Conservation (phyloP, 805 yeast genomes). For the Myxozyma mucilagina region DNA sequence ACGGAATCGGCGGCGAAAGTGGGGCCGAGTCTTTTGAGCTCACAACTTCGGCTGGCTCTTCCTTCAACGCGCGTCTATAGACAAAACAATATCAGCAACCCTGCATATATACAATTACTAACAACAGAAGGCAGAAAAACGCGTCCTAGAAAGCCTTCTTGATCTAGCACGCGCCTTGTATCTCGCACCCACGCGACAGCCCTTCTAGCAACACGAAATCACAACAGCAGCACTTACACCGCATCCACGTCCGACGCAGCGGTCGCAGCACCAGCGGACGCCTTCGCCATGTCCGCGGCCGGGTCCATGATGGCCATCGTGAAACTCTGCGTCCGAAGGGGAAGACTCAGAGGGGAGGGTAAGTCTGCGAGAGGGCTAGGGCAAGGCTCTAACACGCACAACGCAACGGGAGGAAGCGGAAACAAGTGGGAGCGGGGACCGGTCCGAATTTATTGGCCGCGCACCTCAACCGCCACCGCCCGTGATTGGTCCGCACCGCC, state of each 20-base stretch:
- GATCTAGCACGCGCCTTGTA: neutral
- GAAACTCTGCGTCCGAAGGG: conserved; percentile 2
- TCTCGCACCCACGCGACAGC: neutral
- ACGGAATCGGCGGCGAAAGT: conserved; percentile 31
- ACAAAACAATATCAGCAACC: neutral
- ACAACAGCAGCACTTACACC: conserved; percentile 1
- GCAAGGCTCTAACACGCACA: neutral
- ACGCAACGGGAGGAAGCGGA: conserved; percentile 16
- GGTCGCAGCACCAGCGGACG: conserved; percentile 4
- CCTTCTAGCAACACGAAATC: neutral
- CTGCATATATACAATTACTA: neutral
- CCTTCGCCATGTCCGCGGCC: conserved; percentile 7
- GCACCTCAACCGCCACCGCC: conserved; percentile 10
- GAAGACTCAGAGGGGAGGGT: conserved; percentile 2
- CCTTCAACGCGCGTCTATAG: conserved; percentile 2
- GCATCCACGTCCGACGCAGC: conserved; percentile 1
- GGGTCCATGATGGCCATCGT: conserved; percentile 22
- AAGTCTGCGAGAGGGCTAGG: conserved; percentile 9
- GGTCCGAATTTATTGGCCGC: conserved; percentile 11
- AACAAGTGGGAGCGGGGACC: conserved; percentile 13
- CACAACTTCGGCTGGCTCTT: conserved; percentile 2
- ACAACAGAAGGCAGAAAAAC: neutral
- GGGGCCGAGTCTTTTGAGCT: conserved; percentile 24
- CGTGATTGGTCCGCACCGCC: conserved; percentile 12
- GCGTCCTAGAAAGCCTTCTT: neutral